Evolutionary conservation across 441 rosid species (phyloP).

Genomic region (Flueggea neowawraea): DNA sequence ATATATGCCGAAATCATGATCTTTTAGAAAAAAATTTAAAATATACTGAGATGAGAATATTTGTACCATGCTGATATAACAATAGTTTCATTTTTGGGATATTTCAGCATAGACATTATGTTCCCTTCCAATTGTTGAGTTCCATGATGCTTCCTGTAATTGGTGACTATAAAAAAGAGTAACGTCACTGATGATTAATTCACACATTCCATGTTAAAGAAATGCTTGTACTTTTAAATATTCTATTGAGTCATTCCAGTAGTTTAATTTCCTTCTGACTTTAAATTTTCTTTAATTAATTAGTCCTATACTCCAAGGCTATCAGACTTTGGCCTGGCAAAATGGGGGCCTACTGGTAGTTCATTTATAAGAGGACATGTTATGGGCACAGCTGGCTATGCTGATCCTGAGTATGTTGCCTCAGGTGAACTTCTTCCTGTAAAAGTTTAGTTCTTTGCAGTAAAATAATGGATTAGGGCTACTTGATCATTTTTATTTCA

Average conservation of each 20-base stretch:
- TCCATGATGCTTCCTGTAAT: no score
- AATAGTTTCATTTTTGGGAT: no score
- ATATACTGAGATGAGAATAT: neutral
- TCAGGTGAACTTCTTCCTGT: slow-evolving; percentile 35
- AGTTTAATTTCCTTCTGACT: neutral
- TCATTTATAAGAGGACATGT: slow-evolving; percentile 63
- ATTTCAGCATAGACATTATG: no score
- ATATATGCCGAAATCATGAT: neutral
- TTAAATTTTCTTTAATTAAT: slow-evolving; percentile 6
- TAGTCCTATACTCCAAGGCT: slow-evolving; percentile 66
- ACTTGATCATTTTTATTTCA: neutral
- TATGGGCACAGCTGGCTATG: slow-evolving; percentile 76
- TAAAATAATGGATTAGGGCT: neutral
- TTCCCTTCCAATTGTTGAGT: no score
- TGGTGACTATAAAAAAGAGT: no score
- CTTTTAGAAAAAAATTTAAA: no score
- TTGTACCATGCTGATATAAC: no score
- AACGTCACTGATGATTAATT: no score
- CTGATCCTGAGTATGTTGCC: slow-evolving; percentile 75
- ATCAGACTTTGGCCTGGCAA: slow-evolving; percentile 85
- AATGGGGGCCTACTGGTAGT: slow-evolving; percentile 68
- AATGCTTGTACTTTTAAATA: no score
- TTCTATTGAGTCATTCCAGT: no score
- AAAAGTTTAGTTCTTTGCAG: neutral
- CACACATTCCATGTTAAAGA: no score